These are phyloP conservation scores for Kockiozyma suomiensis DNA, from an alignment of 805 yeast genomes.

Conservation along the genomic window DNA sequence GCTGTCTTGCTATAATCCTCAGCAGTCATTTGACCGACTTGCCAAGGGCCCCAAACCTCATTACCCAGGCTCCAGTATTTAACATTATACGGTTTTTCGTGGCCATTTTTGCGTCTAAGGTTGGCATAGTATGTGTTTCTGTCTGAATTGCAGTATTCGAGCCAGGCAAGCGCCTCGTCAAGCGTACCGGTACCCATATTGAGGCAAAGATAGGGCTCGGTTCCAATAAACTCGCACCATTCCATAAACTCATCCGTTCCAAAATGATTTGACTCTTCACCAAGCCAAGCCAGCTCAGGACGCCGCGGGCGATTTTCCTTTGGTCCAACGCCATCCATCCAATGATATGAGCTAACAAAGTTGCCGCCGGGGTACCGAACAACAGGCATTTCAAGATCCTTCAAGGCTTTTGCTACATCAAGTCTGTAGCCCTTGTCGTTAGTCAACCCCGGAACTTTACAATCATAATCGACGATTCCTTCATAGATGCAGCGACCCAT, in stretches of 20 bases:
- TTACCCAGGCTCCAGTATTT: conserved; percentile 47
- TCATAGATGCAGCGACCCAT: conserved; percentile 46
- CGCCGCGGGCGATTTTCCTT: conserved; percentile 41
- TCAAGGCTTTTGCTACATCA: conserved; percentile 43
- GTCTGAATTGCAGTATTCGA: conserved; percentile 44
- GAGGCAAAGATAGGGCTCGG: conserved; percentile 44
- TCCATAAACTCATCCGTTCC: conserved; percentile 46
- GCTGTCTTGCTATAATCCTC: conserved; percentile 43
- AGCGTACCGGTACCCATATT: conserved; percentile 47
- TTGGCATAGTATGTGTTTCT: conserved; percentile 45
- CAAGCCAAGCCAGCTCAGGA: conserved; percentile 45
- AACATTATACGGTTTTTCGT: conserved; percentile 43
- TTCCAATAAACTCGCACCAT: conserved; percentile 42
- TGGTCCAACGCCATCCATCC: conserved; percentile 46
- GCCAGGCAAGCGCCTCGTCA: conserved; percentile 45
- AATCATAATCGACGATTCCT: conserved; percentile 43
- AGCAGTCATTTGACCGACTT: conserved; percentile 42
- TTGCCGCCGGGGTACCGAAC: conserved; percentile 47
- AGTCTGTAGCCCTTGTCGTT: conserved; percentile 40
- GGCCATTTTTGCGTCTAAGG: conserved; percentile 43
- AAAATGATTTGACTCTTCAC: conserved; percentile 42
- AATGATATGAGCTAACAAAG: conserved; percentile 44
- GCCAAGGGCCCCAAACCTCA: conserved; percentile 47
- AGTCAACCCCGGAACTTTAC: conserved; percentile 31
- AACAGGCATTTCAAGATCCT: conserved; percentile 43